Conservation (phyloP, 169 alveolate species). For the Cryptosporidium viatorum region DNA sequence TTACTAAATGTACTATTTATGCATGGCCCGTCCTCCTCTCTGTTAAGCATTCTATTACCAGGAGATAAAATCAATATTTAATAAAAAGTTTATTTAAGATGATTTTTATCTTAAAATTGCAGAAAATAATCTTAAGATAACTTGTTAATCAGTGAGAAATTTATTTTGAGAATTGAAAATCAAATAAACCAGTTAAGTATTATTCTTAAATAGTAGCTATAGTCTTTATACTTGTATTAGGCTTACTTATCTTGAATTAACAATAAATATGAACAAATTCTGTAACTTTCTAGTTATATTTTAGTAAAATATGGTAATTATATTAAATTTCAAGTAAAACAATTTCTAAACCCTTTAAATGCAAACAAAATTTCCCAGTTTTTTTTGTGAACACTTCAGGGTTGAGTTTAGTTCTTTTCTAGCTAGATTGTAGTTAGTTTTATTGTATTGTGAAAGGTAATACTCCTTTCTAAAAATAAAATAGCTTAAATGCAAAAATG, state of each 20-base stretch:
- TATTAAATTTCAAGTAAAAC: background rate
- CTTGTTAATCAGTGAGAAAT: background rate
- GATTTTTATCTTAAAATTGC: background rate
- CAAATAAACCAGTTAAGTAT: background rate
- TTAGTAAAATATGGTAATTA: background rate
- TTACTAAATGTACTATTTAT: background rate
- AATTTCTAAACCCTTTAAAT: constrained; percentile 21
- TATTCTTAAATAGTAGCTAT: background rate
- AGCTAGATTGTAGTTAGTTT: constrained; percentile 8
- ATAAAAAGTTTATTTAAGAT: background rate
- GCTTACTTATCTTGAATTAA: constrained; percentile 17
- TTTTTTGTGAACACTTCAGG: constrained; percentile 21
- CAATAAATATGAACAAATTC: background rate
- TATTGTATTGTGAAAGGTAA: background rate
- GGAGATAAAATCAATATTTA: background rate
- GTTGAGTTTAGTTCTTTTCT: background rate
- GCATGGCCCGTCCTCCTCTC: constrained; percentile 6
- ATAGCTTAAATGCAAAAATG: constrained; percentile 50
- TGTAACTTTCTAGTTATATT: background rate
- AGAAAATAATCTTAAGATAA: background rate
- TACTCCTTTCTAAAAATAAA: constrained; percentile 9
- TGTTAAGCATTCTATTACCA: constrained; percentile 10
- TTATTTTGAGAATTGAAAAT: background rate
- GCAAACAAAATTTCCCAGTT: constrained; percentile 44
- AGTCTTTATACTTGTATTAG: background rate